Evolutionary conservation across 768 basidiomycete species (phyloP).

Genomic region (Trichaptum fuscoviolaceum): DNA sequence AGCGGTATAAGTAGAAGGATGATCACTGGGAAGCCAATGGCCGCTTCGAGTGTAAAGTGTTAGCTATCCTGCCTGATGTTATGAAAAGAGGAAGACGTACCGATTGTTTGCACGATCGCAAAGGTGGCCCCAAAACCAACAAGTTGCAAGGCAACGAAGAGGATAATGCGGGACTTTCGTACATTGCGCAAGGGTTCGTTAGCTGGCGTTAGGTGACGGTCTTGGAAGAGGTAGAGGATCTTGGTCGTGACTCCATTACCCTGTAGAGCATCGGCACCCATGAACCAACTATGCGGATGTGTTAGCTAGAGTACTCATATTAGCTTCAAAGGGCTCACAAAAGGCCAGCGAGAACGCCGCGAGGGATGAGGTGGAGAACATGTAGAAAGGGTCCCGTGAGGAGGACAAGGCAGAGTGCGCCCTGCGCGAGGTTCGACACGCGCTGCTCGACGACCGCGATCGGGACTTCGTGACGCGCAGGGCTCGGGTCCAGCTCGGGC

Average conservation of each 20-base stretch:
- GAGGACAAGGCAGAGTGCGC: slow-evolving; percentile 70
- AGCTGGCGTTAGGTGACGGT: slow-evolving; percentile 53
- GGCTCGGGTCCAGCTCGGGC: slow-evolving; percentile 12
- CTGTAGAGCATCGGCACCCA: slow-evolving; percentile 80
- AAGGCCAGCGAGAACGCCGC: slow-evolving; percentile 78
- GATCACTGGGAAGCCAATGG: slow-evolving; percentile 87
- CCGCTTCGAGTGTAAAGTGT: slow-evolving; percentile 42
- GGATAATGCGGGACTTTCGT: slow-evolving; percentile 62
- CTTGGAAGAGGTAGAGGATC: slow-evolving; percentile 73
- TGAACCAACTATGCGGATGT: slow-evolving; percentile 68
- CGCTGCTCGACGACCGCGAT: slow-evolving; percentile 85
- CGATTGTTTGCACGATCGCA: slow-evolving; percentile 86
- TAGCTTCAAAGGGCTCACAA: slow-evolving; percentile 51
- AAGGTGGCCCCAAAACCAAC: slow-evolving; percentile 84
- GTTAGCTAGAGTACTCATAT: slow-evolving; percentile 5
- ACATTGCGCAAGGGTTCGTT: slow-evolving; percentile 74
- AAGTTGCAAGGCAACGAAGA: slow-evolving; percentile 74
- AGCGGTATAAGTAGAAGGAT: slow-evolving; percentile 81
- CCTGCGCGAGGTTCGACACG: slow-evolving; percentile 87
- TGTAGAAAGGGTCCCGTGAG: slow-evolving; percentile 81
- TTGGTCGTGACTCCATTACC: slow-evolving; percentile 81
- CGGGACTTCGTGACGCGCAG: slow-evolving; percentile 42
- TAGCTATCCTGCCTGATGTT: not conserved
- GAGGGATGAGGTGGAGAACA: slow-evolving; percentile 71
- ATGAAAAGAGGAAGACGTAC: slow-evolving; percentile 31